phyloP scores from a whole-genome alignment of 2,329 filamentous ascomycete genomes.

The Talaromyces atroroseus region DNA sequence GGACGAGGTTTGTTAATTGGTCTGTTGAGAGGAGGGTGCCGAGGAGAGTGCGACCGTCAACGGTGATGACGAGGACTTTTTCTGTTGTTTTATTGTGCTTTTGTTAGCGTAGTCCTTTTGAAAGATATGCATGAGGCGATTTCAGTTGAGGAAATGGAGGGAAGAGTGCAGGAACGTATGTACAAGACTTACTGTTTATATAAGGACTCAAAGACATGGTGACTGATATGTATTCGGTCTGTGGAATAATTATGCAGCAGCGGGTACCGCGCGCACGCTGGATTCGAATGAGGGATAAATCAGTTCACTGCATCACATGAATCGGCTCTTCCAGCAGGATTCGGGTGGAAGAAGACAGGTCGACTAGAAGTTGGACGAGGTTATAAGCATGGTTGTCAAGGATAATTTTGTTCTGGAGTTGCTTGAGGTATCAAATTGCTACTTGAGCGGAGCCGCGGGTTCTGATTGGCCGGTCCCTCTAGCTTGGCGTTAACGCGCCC shows the following conservation, averaged over 20 bases:
- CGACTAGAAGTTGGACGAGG: background rate
- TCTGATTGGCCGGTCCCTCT: background rate
- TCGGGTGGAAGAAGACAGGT: background rate
- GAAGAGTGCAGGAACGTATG: background rate
- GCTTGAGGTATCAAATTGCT: background rate
- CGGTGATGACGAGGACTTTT: constrained; percentile 85
- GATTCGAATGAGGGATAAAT: constrained; percentile 1
- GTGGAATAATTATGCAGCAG: background rate
- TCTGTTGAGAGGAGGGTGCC: constrained; percentile 83
- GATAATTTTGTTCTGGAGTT: background rate
- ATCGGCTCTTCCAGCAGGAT: background rate
- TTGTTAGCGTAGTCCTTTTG: constrained; percentile 31
- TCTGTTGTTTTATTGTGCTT: constrained; percentile 49
- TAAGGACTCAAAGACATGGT: constrained; percentile 51
- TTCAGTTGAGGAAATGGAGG: background rate
- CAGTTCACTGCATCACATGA: constrained; percentile 8
- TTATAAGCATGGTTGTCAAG: background rate
- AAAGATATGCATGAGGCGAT: background rate
- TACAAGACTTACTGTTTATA: constrained; percentile 46
- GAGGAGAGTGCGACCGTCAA: constrained; percentile 80
- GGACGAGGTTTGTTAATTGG: constrained; percentile 86
- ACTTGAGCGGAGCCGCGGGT: background rate
- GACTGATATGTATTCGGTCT: constrained; percentile 4
- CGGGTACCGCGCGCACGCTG: constrained; percentile 1
- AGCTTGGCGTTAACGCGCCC: background rate